These are phyloP conservation scores for Guadua angustifolia DNA, from an alignment of 176 grass and related monocot genomes.

Conservation along the genomic window DNA sequence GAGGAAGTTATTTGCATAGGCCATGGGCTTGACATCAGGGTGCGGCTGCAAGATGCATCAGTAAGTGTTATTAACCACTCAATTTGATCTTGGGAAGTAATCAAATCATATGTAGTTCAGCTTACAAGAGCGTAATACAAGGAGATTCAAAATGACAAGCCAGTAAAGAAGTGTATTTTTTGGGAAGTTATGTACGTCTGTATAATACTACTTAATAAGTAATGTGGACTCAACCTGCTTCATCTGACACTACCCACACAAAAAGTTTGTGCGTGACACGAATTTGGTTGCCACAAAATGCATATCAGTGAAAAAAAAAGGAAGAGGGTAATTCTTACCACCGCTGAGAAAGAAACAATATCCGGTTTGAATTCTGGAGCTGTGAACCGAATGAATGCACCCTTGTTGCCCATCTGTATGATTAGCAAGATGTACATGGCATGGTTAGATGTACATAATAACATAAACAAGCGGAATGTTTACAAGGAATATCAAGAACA, in stretches of 20 bases:
- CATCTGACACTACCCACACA: neutral
- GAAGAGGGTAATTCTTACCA: slow-evolving; percentile 37
- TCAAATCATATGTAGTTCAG: neutral
- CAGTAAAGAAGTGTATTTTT: neutral
- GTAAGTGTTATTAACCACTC: slow-evolving; percentile 2
- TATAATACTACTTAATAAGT: neutral
- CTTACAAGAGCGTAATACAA: neutral
- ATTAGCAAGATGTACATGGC: neutral
- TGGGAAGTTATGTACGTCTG: neutral
- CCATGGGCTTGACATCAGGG: slow-evolving; percentile 86
- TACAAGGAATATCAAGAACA: neutral
- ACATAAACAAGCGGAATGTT: neutral
- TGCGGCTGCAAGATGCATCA: slow-evolving; percentile 60
- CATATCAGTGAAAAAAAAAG: neutral
- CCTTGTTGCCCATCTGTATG: slow-evolving; percentile 93
- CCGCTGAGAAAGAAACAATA: slow-evolving; percentile 70
- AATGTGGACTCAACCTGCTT: neutral
- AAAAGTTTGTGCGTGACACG: neutral
- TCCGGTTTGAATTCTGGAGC: slow-evolving; percentile 75
- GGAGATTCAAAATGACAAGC: neutral
- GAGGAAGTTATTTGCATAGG: slow-evolving; percentile 79
- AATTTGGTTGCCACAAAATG: neutral
- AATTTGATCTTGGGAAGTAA: neutral
- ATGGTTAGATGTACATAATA: slow-evolving; percentile 22
- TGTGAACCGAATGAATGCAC: slow-evolving; percentile 85